Conservation (phyloP, 257 asterid species). For the Striga asiatica region DNA sequence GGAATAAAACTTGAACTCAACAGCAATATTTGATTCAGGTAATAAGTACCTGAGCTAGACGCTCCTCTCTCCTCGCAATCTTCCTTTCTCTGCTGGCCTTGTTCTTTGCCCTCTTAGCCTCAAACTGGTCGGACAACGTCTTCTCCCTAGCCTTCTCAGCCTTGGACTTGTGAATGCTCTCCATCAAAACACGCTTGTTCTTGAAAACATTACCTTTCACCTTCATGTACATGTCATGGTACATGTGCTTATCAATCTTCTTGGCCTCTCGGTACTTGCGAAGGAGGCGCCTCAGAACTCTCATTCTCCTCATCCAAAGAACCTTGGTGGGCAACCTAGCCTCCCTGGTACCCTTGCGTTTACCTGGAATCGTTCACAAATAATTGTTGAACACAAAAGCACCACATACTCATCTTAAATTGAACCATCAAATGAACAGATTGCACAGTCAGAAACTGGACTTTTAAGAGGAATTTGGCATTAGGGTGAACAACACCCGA, state of each 20-base stretch:
- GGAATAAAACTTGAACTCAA: no score
- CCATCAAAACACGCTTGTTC: slow-evolving; percentile 64
- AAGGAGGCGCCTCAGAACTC: slow-evolving; percentile 54
- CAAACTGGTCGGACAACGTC: slow-evolving; percentile 63
- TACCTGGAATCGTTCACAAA: slow-evolving; percentile 25
- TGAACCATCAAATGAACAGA: no score
- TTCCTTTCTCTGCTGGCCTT: slow-evolving; percentile 73
- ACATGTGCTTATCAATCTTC: slow-evolving; percentile 63
- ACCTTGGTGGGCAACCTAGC: slow-evolving; percentile 53
- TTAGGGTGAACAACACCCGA: no score
- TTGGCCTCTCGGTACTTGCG: slow-evolving; percentile 52
- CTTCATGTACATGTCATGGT: slow-evolving; percentile 64
- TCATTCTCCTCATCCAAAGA: slow-evolving; percentile 63
- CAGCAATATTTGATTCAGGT: no score
- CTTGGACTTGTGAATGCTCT: slow-evolving; percentile 59
- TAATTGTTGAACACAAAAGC: no score
- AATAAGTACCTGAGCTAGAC: slow-evolving; percentile 34
- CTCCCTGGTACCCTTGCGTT: slow-evolving; percentile 67
- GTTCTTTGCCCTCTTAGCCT: slow-evolving; percentile 71
- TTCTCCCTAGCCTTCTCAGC: slow-evolving; percentile 71
- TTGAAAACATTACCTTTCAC: slow-evolving; percentile 67
- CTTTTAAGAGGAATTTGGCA: no score
- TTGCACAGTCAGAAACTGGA: no score
- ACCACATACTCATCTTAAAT: no score
- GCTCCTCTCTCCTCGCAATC: slow-evolving; percentile 62